Conservation (phyloP, 768 basidiomycete species). For the Suillus subalutaceus region DNA sequence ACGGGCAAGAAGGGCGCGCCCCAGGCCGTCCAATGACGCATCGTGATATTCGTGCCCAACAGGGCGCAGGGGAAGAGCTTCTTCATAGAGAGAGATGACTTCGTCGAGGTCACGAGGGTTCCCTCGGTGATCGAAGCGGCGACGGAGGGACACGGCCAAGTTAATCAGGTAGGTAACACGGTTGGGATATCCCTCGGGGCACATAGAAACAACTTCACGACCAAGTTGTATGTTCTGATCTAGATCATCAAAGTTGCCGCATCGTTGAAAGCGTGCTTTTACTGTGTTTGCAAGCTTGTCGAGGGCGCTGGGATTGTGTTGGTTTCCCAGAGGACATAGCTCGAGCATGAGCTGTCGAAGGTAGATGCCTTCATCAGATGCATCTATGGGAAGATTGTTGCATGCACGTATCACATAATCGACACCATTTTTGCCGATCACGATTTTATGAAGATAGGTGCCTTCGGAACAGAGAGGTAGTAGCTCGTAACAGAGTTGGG, state of each 20-base stretch:
- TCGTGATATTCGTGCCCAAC: slow-evolving; percentile 9
- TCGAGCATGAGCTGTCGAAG: slow-evolving; percentile 15
- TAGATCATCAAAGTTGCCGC: slow-evolving; percentile 20
- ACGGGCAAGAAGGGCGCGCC: slow-evolving; percentile 13
- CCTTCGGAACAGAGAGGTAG: slow-evolving; percentile 14
- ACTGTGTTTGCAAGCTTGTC: slow-evolving; percentile 26
- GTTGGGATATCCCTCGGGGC: slow-evolving; percentile 19
- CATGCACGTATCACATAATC: slow-evolving; percentile 22
- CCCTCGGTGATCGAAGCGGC: slow-evolving; percentile 17
- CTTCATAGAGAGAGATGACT: slow-evolving; percentile 15
- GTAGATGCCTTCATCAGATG: slow-evolving; percentile 23
- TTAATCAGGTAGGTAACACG: slow-evolving; percentile 18
- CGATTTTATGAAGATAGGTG: slow-evolving; percentile 18
- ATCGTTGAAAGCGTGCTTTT: slow-evolving; percentile 18
- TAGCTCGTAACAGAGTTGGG: neutral
- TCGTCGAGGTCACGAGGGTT: slow-evolving; percentile 20
- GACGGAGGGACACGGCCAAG: slow-evolving; percentile 19
- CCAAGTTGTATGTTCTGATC: slow-evolving; percentile 18
- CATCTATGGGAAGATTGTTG: slow-evolving; percentile 17
- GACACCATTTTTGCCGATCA: neutral
- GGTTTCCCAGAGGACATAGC: slow-evolving; percentile 8
- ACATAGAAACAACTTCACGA: slow-evolving; percentile 23
- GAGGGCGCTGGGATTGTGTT: slow-evolving; percentile 19
- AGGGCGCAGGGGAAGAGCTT: slow-evolving; percentile 10
- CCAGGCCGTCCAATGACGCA: slow-evolving; percentile 17